Evolutionary conservation across 2,329 filamentous ascomycete species (phyloP), one percentile per base, ranked within the genome.

Genomic region (Cordyceps cicadae): DNA sequence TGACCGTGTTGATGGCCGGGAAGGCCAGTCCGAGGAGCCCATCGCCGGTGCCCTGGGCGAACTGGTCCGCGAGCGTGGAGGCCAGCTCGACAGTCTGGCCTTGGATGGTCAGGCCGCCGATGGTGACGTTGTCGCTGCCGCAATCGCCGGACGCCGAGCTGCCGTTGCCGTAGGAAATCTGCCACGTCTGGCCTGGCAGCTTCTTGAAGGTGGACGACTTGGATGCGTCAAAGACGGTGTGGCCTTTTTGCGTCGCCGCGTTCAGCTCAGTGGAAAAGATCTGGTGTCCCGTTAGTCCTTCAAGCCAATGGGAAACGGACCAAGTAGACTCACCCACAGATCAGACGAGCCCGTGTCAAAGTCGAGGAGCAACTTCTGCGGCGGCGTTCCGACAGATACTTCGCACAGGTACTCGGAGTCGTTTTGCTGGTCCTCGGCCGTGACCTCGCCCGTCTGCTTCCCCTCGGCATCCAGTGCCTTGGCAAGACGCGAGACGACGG

Each of bases 21-120:
- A 79, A 79, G 1, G 70, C 77, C 9, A 80, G 69, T 8, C 60
- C 60, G n/a, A 62, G 24, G 15, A 62, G 54, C 2, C 60, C 60
- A 19, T 59, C 55, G 66, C 78, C 78, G 11, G 79, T 65, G n/a
- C 80, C 68, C 11, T 77, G 76, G 72, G 84, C 76, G 59, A 76
- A 72, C 49, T 73, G 66, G 2, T 62, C 39, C 12, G 76, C 78
- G 26, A 79, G 75, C 24, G 71, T 66, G n/a, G 65, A 68, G 15
- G 78, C 77, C 14, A 71, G 68, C 65, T 79, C 76, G 46, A 80
- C 73, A 6, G 77, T 76, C 66, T 79, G 76, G 8, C 64, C 67
- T 39, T 68, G 61, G 14, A 78, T 74, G n/a, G 69, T 73, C 45
- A 79, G 66, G 37, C 74, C 74, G 21, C 76, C 77, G 3, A 80